Evolutionary conservation across 1,139 yeast genomes (phyloP).

Genomic region (Nakaseomyces kungkrabaensis): DNA sequence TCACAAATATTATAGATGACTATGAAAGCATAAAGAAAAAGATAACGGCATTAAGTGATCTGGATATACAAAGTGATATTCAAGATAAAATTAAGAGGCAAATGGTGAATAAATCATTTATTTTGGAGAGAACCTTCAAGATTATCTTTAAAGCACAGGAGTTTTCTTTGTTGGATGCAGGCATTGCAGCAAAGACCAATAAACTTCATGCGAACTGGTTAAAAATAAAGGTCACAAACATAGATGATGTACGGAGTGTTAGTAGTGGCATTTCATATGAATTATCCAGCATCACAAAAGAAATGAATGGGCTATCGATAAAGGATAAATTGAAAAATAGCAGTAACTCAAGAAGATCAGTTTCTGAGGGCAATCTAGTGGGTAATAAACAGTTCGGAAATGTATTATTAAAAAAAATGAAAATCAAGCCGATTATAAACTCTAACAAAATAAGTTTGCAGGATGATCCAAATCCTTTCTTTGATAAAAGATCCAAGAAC

Average conservation of each 20-base stretch:
- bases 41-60: conserved; percentile 4
- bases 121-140: conserved; percentile 31
- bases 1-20: conserved; percentile 29
- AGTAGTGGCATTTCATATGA: conserved; percentile 6
- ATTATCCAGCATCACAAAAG: conserved; percentile 7
- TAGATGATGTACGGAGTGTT: conserved; percentile 16
- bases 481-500: conserved; percentile 6
- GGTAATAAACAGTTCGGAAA: conserved; percentile 26
- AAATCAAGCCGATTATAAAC: conserved; percentile 33
- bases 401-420: conserved; percentile 30
- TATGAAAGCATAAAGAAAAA: conserved; percentile 28
- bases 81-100: conserved; percentile 18
- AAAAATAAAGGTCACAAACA: conserved; percentile 17
- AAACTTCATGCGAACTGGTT: conserved; percentile 30
- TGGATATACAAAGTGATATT: conserved; percentile 8
- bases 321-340: conserved; percentile 9
- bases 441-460: conserved; percentile 27
- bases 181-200: conserved; percentile 27
- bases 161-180: conserved; percentile 30
- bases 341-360: neutral
- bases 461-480: conserved; percentile 16
- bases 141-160: conserved; percentile 34
- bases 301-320: conserved; percentile 17
- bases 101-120: conserved; percentile 21
- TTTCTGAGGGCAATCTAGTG: neutral